Conservation (phyloP, 495 filamentous ascomycete species). For the Corynascus novoguineensis region DNA sequence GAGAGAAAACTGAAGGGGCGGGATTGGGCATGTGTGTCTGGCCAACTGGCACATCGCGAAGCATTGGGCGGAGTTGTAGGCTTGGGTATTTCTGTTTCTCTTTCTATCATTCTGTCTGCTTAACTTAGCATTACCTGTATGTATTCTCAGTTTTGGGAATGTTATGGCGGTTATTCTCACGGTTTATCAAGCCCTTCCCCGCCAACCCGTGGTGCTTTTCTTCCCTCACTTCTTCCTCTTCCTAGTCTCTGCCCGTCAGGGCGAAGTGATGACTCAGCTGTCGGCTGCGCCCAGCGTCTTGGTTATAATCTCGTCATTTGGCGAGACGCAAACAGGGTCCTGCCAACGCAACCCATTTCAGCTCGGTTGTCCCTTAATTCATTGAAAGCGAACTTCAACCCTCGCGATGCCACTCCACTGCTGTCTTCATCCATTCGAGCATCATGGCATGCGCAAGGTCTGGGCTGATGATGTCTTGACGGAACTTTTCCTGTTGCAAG, state of each 20-base stretch:
- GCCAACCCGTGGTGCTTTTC: neutral
- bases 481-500: slow-evolving; percentile 76
- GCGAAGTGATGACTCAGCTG: neutral
- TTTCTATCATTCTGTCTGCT: slow-evolving; percentile 8
- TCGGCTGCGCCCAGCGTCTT: neutral
- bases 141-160: neutral
- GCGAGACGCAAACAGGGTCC: neutral
- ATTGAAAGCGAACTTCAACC: slow-evolving; percentile 12
- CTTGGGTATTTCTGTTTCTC: slow-evolving; percentile 10
- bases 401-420: slow-evolving; percentile 43
- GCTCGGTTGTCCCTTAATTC: neutral
- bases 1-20: slow-evolving; percentile 47
- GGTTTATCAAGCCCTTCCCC: neutral
- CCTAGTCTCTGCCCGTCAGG: neutral
- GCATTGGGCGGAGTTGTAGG: slow-evolving; percentile 27
- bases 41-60: slow-evolving; percentile 1
- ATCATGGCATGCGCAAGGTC: slow-evolving; percentile 61
- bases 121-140: neutral
- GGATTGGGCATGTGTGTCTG: neutral
- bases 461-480: slow-evolving; percentile 72
- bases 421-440: slow-evolving; percentile 50
- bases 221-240: too few relatives aligned
- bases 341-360: neutral
- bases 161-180: neutral
- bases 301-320: neutral